These are phyloP conservation scores for Litsea cubeba DNA, from an alignment of 164 flowering plant genomes.

Conservation along the genomic window DNA sequence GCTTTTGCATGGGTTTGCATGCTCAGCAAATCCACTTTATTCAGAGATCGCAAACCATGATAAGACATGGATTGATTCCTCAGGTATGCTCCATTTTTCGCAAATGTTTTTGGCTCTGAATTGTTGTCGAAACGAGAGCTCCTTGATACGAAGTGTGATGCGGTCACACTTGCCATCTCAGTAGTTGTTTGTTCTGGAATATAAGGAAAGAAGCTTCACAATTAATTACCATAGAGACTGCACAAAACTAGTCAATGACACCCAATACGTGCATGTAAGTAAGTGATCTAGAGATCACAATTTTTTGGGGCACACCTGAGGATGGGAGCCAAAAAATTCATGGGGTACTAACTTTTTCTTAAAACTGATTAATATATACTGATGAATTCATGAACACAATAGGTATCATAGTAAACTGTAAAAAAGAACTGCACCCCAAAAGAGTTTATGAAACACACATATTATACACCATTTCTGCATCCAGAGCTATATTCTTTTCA, in stretches of 20 bases:
- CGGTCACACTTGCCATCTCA: constrained; percentile 42
- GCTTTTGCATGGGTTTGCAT: constrained; percentile 15
- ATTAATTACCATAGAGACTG: background rate
- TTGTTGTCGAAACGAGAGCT: constrained; percentile 20
- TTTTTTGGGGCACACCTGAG: no score
- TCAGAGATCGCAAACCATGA: constrained; percentile 39
- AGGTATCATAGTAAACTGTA: background rate
- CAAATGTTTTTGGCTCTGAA: constrained; percentile 27
- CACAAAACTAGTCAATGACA: background rate
- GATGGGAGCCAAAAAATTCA: background rate
- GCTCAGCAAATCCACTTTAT: constrained; percentile 20
- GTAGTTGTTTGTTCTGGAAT: background rate
- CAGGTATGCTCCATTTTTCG: constrained; percentile 24
- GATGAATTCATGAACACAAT: background rate
- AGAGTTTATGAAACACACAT: no score
- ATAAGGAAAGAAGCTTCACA: background rate
- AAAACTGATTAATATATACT: no score
- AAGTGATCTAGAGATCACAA: background rate
- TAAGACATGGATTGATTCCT: constrained; percentile 34
- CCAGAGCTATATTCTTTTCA: no score
- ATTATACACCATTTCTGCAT: no score
- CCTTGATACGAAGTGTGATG: constrained; percentile 42
- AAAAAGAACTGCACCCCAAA: background rate
- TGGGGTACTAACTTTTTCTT: background rate
- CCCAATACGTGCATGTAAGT: background rate